Evolutionary conservation across 139 green algal genomes (phyloP).

Genomic region (Monoraphidium neglectum): DNA sequence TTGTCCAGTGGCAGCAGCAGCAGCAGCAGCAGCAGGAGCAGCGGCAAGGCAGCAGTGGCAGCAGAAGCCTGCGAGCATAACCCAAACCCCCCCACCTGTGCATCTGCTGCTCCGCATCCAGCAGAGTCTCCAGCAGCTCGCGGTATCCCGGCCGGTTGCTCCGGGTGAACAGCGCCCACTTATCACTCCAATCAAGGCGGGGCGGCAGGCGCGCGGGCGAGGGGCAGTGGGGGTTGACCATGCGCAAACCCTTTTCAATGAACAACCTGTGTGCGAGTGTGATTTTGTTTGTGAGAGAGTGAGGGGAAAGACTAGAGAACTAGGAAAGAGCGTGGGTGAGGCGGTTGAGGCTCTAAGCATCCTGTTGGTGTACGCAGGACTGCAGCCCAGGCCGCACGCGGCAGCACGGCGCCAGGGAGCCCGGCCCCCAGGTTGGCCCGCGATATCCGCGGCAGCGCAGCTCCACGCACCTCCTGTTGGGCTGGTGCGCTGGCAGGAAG

Average conservation of each 20-base stretch:
- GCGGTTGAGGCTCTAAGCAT: too few relatives aligned
- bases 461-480: slow-evolving; percentile 14
- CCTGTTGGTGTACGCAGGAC: too few relatives aligned
- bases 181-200: slow-evolving; percentile 29
- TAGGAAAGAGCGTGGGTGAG: too few relatives aligned
- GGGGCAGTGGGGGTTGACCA: slow-evolving; percentile 28
- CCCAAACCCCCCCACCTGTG: slow-evolving; percentile 12
- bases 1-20: too few relatives aligned
- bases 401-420: neutral
- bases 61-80: too few relatives aligned
- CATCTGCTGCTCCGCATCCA: slow-evolving; percentile 17
- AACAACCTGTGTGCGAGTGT: neutral
- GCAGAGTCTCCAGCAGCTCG: slow-evolving; percentile 12
- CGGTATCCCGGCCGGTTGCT: neutral
- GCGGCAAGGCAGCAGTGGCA: too few relatives aligned
- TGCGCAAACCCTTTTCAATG: neutral
- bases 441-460: neutral
- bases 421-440: neutral
- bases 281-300: neutral
- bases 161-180: slow-evolving; percentile 33
- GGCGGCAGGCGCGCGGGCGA: neutral
- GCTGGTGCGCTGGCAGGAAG: slow-evolving; percentile 24
- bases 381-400: neutral
- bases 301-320: too few relatives aligned
- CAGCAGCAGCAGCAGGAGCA: too few relatives aligned